Evolutionary conservation across 257 asterid genomes (phyloP).

Genomic region (Asclepias syriaca): DNA sequence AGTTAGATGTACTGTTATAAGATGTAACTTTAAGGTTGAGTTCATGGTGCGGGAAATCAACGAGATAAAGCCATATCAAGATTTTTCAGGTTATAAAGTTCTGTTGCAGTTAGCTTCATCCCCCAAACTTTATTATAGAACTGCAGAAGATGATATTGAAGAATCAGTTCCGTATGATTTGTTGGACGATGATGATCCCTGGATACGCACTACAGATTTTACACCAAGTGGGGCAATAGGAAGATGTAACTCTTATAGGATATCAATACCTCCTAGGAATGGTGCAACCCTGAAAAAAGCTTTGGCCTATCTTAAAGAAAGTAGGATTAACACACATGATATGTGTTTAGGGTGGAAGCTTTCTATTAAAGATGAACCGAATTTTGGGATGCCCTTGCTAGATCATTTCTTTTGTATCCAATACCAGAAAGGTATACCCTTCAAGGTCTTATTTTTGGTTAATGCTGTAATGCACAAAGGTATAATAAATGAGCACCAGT

Average conservation of each 20-base stretch:
- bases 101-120: constrained; percentile 65
- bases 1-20: constrained; percentile 37
- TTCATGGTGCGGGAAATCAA: constrained; percentile 62
- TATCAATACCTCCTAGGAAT: constrained; percentile 52
- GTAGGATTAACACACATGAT: constrained; percentile 37
- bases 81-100: constrained; percentile 33
- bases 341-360: constrained; percentile 13
- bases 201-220: constrained; percentile 89
- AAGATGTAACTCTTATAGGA: constrained; percentile 64
- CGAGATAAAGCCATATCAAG: constrained; percentile 39
- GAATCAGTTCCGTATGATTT: constrained; percentile 62
- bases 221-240: constrained; percentile 78
- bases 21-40: constrained; percentile 68
- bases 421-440: constrained; percentile 40
- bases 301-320: constrained; percentile 36
- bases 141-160: constrained; percentile 88
- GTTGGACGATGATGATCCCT: constrained; percentile 93
- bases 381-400: constrained; percentile 43
- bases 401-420: constrained; percentile 69
- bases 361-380: constrained; percentile 47
- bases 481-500: constrained; percentile 76
- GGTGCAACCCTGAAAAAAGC: constrained; percentile 40
- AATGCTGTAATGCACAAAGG: constrained; percentile 82
- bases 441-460: constrained; percentile 60
- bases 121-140: constrained; percentile 67